These are phyloP conservation scores for Fusarium albosuccineum DNA, from an alignment of 2,329 filamentous ascomycete genomes.

Conservation along the genomic window DNA sequence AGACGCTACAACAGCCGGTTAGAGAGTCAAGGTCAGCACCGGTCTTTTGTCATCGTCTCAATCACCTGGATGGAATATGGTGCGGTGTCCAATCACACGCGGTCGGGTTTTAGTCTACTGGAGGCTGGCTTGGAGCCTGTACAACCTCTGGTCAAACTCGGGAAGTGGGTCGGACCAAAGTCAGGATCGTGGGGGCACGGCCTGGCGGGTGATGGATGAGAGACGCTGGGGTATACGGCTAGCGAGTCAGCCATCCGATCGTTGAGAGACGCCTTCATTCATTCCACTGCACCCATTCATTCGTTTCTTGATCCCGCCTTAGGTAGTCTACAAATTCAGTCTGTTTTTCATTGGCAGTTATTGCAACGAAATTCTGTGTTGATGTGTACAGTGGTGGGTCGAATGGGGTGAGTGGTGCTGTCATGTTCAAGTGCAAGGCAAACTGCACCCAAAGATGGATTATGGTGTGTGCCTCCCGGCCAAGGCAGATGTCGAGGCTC, in stretches of 20 bases:
- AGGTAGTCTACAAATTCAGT: conserved; percentile 46
- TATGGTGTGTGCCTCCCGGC: neutral
- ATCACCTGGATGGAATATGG: conserved; percentile 14
- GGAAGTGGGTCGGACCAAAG: neutral
- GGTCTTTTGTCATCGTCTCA: conserved; percentile 18
- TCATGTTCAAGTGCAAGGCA: too few relatives aligned
- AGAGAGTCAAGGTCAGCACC: conserved; percentile 31
- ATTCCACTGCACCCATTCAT: conserved; percentile 24
- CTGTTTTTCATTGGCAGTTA: conserved; percentile 30
- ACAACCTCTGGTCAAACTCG: neutral
- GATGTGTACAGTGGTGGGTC: too few relatives aligned
- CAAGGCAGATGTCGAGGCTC: conserved; percentile 15
- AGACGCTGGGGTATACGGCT: conserved; percentile 16
- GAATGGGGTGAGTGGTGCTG: neutral
- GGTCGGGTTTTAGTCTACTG: conserved; percentile 9
- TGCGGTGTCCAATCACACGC: conserved; percentile 5
- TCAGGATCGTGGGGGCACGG: conserved; percentile 1
- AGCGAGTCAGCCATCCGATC: conserved; percentile 17
- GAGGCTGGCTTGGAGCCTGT: neutral
- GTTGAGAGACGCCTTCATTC: conserved; percentile 11
- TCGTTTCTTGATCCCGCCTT: conserved; percentile 40
- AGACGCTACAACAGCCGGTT: conserved; percentile 12
- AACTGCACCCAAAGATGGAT: neutral
- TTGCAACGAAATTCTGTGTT: too few relatives aligned
- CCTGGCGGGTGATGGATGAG: conserved; percentile 4